Conservation (phyloP, 768 basidiomycete species). For the Suillus subluteus region DNA sequence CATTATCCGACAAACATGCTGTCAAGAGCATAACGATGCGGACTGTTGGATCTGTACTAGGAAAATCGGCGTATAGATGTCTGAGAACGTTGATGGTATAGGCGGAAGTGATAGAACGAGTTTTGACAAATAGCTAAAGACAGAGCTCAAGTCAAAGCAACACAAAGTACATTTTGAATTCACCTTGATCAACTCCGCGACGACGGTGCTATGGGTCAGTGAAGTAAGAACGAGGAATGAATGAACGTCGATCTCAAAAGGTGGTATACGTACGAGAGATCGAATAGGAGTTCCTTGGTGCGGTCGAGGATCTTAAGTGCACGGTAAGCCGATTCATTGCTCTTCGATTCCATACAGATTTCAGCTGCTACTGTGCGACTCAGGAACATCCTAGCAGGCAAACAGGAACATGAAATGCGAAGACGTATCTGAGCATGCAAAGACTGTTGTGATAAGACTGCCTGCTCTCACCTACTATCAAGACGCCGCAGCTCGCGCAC, state of each 20-base stretch:
- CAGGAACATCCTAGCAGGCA: constrained; percentile 67
- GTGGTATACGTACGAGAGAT: constrained; percentile 55
- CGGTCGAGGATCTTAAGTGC: constrained; percentile 72
- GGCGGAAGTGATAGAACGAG: constrained; percentile 61
- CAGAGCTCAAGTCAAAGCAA: constrained; percentile 15
- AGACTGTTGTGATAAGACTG: neutral
- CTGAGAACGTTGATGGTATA: constrained; percentile 57
- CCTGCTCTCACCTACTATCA: constrained; percentile 58
- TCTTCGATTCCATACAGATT: constrained; percentile 79
- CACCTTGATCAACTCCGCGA: constrained; percentile 73
- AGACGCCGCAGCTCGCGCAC: constrained; percentile 73
- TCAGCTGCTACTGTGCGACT: constrained; percentile 84
- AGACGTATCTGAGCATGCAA: constrained; percentile 13
- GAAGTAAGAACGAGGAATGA: neutral
- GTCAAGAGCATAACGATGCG: constrained; percentile 77
- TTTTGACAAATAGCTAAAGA: constrained; percentile 65
- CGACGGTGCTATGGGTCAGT: constrained; percentile 39
- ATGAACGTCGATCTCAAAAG: neutral
- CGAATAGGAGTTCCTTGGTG: constrained; percentile 66
- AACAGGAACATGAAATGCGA: constrained; percentile 3
- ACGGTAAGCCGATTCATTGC: constrained; percentile 68
- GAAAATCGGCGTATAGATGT: constrained; percentile 69
- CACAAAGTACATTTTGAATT: constrained; percentile 7
- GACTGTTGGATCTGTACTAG: constrained; percentile 58
- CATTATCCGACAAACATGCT: constrained; percentile 50